Base-by-base conservation (phyloP, 1,139 yeast species). In the Pichia sp. region DNA sequence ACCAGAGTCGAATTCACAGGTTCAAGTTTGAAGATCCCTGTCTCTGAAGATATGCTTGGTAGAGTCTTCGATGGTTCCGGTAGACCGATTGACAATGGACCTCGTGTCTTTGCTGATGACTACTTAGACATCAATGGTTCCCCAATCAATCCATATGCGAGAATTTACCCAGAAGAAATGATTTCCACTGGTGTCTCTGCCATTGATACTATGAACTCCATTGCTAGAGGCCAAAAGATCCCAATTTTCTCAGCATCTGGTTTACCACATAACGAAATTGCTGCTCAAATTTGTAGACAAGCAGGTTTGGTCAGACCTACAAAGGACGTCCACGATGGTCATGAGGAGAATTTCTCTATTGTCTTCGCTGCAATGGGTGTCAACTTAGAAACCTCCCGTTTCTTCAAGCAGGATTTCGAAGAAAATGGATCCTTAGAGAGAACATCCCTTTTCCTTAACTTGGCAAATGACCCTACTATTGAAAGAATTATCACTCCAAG, bases 111-210 rank as follows among this genome's bases (percentile, higher is more conserved):
- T 59, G 98, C 99, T 37, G 99, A 91, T 64, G 99, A 91, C 62
- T 91, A 86, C 63, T 72, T 93, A 63, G 99, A 91, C 63, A 93
- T 91, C 58, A 91, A 91, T 61, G 99, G 99, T 43, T 87, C 97
- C 29, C 98, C 99, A 55, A 91, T 91, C 62, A 91, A 91, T 60
- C 99, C 99, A 35, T 91, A 67, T 62, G 94, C 96, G 34, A 93
- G 99, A 69, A 91, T 91, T 52, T 91, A 93, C 60, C 99, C 99
- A 18, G 98, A 91, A 69, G 99, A 91, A 71, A 91, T 91, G 98
- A 91, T 91, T 55, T 87, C 96, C 38, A 91, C 98, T 20, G 99
- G 99, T 74, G 73, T 91, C 49, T 87, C 96, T 33, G 96, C 98
- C 33, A 93, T 91, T 57, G 99, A 91, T 63, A 88, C 97, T 41